Evolutionary conservation across 2,329 filamentous ascomycete species (phyloP), one percentile per base, ranked within the genome.

Genomic region (Fusarium pseudonygamai): DNA sequence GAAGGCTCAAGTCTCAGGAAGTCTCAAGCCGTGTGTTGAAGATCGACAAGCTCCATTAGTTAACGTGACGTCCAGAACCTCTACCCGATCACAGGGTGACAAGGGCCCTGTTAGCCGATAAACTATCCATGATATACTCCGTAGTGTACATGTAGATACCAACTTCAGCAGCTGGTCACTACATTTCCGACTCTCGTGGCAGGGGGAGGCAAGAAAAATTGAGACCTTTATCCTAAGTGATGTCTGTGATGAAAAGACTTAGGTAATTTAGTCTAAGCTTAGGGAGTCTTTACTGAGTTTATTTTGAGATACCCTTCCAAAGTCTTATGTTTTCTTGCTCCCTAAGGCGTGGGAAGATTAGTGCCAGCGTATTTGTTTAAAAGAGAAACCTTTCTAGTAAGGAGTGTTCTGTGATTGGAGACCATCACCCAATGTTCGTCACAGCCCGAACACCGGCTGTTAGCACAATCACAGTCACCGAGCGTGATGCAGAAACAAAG

Each of bases 41-140:
- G 69, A 72, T 64, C 69, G n/a, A 58, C 40, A 56, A 58, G 57
- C 30, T 67, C 39, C 61, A 66, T 66, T 42, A 67, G 24, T 49
- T 71, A 42, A 72, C 40, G 37, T 67, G 50, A 60, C 53, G n/a
- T 52, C 32, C 47, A 60, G 34, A 64, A 55, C 52, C 50, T 36
- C 43, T 43, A 47, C 55, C 69, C 66, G 60, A 64, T 56, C 55
- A 64, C 55, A 67, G 61, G 61, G 59, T 34, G 62, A 65, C 74
- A 57, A 64, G 67, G 71, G 62, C 20, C 53, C 60, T 30, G 65
- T 73, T 69, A 61, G 55, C 60, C 68, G 57, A 70, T 69, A 56
- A 62, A 50, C 26, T 40, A 66, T 64, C 40, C 45, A 50, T 61
- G 32, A 53, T 61, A 67, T 45, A 37, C 36, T 37, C 36, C 36